These are phyloP conservation scores for Phyllostachys edulis DNA, from an alignment of 176 grass and related monocot genomes.

Conservation along the genomic window DNA sequence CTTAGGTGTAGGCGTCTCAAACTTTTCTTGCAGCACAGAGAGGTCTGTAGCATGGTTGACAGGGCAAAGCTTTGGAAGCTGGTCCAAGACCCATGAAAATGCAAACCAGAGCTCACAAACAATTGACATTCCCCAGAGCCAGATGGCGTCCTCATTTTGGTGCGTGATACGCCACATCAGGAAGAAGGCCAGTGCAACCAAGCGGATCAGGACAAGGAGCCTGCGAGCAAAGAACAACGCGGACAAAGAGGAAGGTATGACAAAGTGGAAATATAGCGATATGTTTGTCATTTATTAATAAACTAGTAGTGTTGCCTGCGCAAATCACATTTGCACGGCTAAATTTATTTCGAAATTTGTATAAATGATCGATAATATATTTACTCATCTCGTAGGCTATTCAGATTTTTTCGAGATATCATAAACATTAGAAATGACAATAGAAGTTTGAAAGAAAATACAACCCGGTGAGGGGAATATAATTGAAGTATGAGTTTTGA, in stretches of 20 bases:
- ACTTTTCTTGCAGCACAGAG: slow-evolving; percentile 85
- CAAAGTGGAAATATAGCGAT: neutral
- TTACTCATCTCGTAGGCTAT: too few species aligned
- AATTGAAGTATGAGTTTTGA: too few species aligned
- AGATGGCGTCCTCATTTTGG: slow-evolving; percentile 76
- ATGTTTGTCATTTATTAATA: neutral
- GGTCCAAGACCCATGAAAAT: slow-evolving; percentile 94
- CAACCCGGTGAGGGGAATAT: too few species aligned
- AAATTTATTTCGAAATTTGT: too few species aligned
- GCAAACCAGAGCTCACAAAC: slow-evolving; percentile 97
- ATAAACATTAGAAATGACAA: too few species aligned
- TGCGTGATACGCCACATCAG: slow-evolving; percentile 87
- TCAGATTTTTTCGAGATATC: too few species aligned
- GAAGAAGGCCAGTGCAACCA: slow-evolving; percentile 79
- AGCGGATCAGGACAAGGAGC: slow-evolving; percentile 72
- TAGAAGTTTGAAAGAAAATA: too few species aligned
- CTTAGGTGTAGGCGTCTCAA: slow-evolving; percentile 62
- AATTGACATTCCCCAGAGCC: slow-evolving; percentile 94
- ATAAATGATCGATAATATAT: too few species aligned
- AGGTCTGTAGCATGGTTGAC: slow-evolving; percentile 87
- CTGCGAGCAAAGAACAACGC: slow-evolving; percentile 33
- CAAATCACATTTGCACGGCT: too few species aligned
- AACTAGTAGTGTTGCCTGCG: neutral
- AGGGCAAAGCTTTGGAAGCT: slow-evolving; percentile 93
- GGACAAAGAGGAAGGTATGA: neutral